Conservation (phyloP, 768 basidiomycete species). For the Leccinum rimulosum region DNA sequence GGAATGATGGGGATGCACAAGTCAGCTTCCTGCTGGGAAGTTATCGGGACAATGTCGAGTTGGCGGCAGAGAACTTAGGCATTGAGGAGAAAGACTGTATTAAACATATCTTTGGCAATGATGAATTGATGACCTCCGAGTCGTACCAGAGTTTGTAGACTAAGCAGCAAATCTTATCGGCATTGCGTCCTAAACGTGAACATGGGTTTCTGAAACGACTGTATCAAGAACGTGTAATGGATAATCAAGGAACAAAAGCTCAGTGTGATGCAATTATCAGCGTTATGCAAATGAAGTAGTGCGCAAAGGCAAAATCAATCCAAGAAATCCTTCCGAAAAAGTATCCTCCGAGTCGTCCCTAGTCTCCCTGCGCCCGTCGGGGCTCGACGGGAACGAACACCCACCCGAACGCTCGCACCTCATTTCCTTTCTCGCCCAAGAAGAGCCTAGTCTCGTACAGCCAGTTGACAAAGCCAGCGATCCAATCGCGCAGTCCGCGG, state of each 20-base stretch:
- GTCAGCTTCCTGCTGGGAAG: too few relatives aligned
- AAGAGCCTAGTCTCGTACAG: slow-evolving; percentile 61
- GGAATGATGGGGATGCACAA: too few relatives aligned
- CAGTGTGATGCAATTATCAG: neutral
- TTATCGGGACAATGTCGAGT: too few relatives aligned
- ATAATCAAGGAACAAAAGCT: neutral
- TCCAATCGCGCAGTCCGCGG: slow-evolving; percentile 51
- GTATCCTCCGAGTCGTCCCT: neutral
- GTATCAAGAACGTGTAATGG: neutral
- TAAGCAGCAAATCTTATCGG: neutral
- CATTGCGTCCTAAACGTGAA: neutral
- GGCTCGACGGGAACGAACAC: slow-evolving; percentile 44
- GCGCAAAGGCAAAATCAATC: neutral
- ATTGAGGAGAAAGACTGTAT: too few relatives aligned
- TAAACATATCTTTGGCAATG: too few relatives aligned
- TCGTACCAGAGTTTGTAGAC: too few relatives aligned
- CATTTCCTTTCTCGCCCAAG: slow-evolving; percentile 54
- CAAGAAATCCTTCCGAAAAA: neutral
- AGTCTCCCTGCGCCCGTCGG: neutral
- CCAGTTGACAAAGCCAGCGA: slow-evolving; percentile 63
- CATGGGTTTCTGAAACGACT: neutral
- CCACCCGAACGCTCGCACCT: slow-evolving; percentile 62
- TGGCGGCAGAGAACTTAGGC: too few relatives aligned
- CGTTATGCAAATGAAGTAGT: neutral
- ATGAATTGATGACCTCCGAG: too few relatives aligned